Evolutionary conservation across 495 filamentous ascomycete genomes (phyloP), one percentile per base, ranked within the genome.

Genomic region (Aspergillus avenaceus): DNA sequence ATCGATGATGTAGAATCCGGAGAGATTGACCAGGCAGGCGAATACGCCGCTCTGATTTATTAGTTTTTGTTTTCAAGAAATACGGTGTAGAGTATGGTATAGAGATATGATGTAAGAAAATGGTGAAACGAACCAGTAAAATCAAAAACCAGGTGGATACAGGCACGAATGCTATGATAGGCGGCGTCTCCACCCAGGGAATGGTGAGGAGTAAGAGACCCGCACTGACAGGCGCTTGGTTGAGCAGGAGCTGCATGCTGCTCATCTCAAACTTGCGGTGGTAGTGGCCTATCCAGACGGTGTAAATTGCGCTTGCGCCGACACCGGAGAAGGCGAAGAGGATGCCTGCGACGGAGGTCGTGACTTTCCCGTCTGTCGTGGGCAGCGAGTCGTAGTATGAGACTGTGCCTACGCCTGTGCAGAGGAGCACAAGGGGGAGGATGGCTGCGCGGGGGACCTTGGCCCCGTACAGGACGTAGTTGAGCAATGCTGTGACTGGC

Each of bases 1-100:
- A 21, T 81, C 84, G 29, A 89, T 81, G 54, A 90, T 87, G 58
- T 85, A 85, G 58, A 89, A 89, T 57, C 87, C 84, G 7, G 81
- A 85, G 41, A 88, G 71, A 59, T 89, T 89, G 56, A 90, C 84
- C 16, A 87, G 64, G 23, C 77, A 79, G 3, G 86, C 86, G 49
- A 83, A 81, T 12, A 80, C 41, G 7, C 84, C 84, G 26, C 60
- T 62, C 54, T 58, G 24, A 41, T 55, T 43, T 3, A 4, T 29
- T 6, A 18, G 19, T 21, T 4, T 8, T 50, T 50, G 18, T 12
- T 23, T 18, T 6, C 21, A 13, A 9, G 3, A 18, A 25, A n/a
- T n/a, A n/a, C n/a, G n/a, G n/a, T n/a, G n/a, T n/a, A n/a, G n/a
- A n/a, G 19, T 2, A 36, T n/a, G 13, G 36, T 19, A 29, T 16